Percentiles rank a stretch among this genome's conserved stretches.
Evolutionary conservation across 345 rosid species (phyloP).

Genomic region (Brassica rapa): DNA sequence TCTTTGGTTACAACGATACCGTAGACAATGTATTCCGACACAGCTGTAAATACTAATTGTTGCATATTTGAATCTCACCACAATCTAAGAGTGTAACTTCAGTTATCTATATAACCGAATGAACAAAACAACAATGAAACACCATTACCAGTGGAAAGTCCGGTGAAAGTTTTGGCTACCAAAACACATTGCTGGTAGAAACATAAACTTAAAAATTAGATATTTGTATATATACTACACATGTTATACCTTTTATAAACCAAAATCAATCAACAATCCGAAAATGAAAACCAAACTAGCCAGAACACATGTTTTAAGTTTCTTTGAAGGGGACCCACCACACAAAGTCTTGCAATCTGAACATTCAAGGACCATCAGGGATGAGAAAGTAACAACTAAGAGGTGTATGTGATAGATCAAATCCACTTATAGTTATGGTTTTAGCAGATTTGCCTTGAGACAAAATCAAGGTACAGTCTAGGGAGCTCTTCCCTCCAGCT

Average conservation of each 20-base stretch:
- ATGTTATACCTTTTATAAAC: neutral
- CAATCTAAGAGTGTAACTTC: neutral
- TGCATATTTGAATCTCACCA: neutral
- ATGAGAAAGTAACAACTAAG: too few relatives aligned
- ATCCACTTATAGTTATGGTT: too few relatives aligned
- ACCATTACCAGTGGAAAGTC: neutral
- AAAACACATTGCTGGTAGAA: neutral
- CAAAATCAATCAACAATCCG: slow-evolving; percentile 4
- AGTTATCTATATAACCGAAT: too few relatives aligned
- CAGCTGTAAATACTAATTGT: neutral
- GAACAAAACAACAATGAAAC: neutral
- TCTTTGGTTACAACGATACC: neutral
- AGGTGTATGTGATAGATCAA: too few relatives aligned
- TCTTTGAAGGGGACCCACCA: too few relatives aligned
- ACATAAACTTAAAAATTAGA: neutral
- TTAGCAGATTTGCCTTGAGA: too few relatives aligned
- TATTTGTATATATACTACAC: too few relatives aligned
- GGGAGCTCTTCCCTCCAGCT: too few relatives aligned
- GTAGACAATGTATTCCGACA: neutral
- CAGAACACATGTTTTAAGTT: neutral
- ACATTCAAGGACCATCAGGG: too few relatives aligned
- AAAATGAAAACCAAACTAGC: neutral
- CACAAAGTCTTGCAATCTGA: too few relatives aligned
- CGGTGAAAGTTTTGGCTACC: neutral
- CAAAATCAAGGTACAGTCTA: too few relatives aligned